Percentiles rank a stretch among this genome's conserved stretches.
Conservation (phyloP, 2,329 filamentous ascomycete genomes). For the Chaetothyriales sp. region DNA sequence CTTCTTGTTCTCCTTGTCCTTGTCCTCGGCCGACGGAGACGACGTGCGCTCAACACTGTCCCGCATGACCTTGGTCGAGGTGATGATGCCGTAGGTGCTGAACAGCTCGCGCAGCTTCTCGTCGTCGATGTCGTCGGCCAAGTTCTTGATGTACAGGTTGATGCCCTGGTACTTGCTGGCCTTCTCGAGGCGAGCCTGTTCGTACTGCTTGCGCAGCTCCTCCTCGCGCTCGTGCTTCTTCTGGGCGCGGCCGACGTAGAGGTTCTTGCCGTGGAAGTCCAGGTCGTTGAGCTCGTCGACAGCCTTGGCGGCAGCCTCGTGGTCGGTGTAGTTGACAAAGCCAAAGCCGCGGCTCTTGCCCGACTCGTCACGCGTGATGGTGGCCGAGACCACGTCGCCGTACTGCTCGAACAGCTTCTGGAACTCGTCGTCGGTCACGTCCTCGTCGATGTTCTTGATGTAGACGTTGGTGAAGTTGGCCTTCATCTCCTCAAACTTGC, state of each 20-base stretch:
- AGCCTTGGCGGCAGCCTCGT: conserved; percentile 72
- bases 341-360: conserved; percentile 92
- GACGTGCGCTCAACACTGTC: conserved; percentile 46
- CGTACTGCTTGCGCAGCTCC: conserved; percentile 96
- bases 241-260: conserved; percentile 96
- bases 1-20: conserved; percentile 42
- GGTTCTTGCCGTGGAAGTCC: conserved; percentile 85
- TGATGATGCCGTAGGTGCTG: conserved; percentile 81
- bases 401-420: conserved; percentile 81
- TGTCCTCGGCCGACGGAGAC: conserved; percentile 28
- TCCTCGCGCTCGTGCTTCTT: conserved; percentile 99
- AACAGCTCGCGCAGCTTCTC: conserved; percentile 96
- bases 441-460: conserved; percentile 88
- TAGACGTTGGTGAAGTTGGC: conserved; percentile 99
- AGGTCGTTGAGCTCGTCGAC: conserved; percentile 86
- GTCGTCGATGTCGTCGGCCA: conserved; percentile 92
- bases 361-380: conserved; percentile 74
- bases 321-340: conserved; percentile 89
- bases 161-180: conserved; percentile 98
- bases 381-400: conserved; percentile 90
- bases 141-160: conserved; percentile 99
- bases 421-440: conserved; percentile 88
- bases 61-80: conserved; percentile 98
- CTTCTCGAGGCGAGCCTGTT: conserved; percentile 94
- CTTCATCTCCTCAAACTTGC: conserved; percentile 99